Base-by-base conservation (phyloP, 2,329 filamentous ascomycete species). In the Colletotrichum orchidophilum region DNA sequence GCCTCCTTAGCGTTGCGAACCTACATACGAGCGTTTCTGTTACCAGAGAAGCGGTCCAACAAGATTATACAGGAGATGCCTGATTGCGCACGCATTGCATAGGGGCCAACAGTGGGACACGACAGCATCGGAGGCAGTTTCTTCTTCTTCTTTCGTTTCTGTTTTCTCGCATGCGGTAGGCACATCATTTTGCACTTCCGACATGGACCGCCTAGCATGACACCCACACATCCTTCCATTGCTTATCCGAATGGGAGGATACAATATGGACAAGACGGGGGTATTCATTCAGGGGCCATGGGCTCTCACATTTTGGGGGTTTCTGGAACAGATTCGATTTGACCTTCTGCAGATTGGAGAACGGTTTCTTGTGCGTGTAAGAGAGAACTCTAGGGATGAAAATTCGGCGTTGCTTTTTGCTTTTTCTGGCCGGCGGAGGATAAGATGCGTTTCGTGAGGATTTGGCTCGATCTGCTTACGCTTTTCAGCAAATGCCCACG, bases 341-440 rank as follows among this genome's bases (percentile, higher is more conserved):
- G 49, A 31, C 50, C 53, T 57, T 53, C 31, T 35, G 68, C 63
- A 55, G 50, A 58, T 42, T n/a, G 52, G 63, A 52, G 57, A 57
- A 50, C 39, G 33, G 26, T 71, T 68, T 71, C 63, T 66, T 61
- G 67, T 63, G 68, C 67, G 68, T 71, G 68, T 71, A 68, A 57
- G 63, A 70, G 63, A 70, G 52, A 71, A 55, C 26, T 63, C 53
- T 63, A 71, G 68, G 68, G 68, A 64, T 49, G 54, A 58, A 71
- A 52, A 42, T 62, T 58, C 57, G 68, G 68, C 68, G 68, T 71
- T 68, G 33, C 12, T 54, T 54, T 63, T 55, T 62, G 59, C 65
- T 52, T 67, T 39, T 68, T 68, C 31, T 18, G 50, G 42, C 26
- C 68, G 68, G 64, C 42, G 57, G 33, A 50, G 64, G 63, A 57